Conservation (phyloP, 108 stramenopile genomes). For the Ochromonas danica region DNA sequence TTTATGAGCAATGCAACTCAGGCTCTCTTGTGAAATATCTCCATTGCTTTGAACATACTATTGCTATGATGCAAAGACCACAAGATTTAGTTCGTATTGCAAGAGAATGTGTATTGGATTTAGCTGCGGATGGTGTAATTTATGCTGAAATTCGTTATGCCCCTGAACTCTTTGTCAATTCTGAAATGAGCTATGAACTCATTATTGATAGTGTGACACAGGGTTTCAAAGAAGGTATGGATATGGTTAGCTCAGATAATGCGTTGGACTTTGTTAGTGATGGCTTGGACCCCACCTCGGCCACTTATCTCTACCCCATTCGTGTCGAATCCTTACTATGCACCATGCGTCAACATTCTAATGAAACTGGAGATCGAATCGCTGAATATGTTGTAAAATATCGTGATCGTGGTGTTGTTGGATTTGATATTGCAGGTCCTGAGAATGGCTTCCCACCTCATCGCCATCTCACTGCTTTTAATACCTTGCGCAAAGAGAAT, state of each 20-base stretch:
- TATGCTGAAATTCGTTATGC: slow-evolving; percentile 18
- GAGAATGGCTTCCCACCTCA: not conserved
- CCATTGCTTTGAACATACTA: slow-evolving; percentile 1
- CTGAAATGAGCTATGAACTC: not conserved
- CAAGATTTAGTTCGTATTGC: slow-evolving; percentile 4
- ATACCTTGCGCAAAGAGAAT: not conserved
- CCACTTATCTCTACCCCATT: not conserved
- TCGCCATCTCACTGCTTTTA: slow-evolving; percentile 7
- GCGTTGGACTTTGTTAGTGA: not conserved
- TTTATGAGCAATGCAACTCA: not conserved
- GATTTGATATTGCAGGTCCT: not conserved
- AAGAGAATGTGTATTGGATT: not conserved
- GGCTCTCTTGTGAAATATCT: slow-evolving; percentile 6
- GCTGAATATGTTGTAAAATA: not conserved
- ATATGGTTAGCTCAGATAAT: not conserved
- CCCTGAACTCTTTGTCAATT: not conserved
- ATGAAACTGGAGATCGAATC: not conserved
- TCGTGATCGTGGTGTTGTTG: not conserved
- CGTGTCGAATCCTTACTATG: not conserved
- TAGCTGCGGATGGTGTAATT: not conserved
- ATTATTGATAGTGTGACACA: not conserved
- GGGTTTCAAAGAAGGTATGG: not conserved
- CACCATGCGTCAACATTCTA: not conserved
- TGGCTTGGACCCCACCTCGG: not conserved
- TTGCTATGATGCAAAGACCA: slow-evolving; percentile 8